Evolutionary conservation across 2,329 filamentous ascomycete genomes (phyloP).

Genomic region (Neonectria faginata): DNA sequence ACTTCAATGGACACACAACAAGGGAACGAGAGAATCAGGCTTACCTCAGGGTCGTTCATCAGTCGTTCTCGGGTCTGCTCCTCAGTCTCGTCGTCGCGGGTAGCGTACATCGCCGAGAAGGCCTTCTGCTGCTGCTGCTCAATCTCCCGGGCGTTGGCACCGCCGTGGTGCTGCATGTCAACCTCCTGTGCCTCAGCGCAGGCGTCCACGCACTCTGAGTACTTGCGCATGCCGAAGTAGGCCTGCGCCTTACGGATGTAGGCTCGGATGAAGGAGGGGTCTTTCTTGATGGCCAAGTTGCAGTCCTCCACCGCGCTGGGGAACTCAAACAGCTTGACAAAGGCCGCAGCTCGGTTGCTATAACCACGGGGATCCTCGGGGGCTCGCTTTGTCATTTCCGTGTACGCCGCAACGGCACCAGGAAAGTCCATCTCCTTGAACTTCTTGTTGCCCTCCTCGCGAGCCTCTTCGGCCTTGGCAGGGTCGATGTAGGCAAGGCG

Average conservation of each 20-base stretch:
- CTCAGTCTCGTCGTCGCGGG: constrained; percentile 94
- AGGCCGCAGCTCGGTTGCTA: constrained; percentile 95
- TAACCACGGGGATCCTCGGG: constrained; percentile 94
- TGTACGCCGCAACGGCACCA: constrained; percentile 91
- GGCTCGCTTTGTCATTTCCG: constrained; percentile 95
- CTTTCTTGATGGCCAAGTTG: constrained; percentile 88
- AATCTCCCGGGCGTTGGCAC: constrained; percentile 90
- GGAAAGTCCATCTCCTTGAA: constrained; percentile 99
- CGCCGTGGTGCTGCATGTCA: constrained; percentile 74
- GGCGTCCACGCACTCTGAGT: constrained; percentile 92
- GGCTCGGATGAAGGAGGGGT: constrained; percentile 91
- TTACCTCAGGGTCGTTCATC: constrained; percentile 88
- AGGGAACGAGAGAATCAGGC: constrained; percentile 46
- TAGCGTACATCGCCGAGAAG: constrained; percentile 86
- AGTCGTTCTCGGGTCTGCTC: constrained; percentile 94
- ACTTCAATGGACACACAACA: neutral
- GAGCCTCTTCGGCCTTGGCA: constrained; percentile 92
- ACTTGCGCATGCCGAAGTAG: constrained; percentile 97
- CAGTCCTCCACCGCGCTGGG: constrained; percentile 94
- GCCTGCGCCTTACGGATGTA: constrained; percentile 98
- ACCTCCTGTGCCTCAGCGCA: constrained; percentile 84
- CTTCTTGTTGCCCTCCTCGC: constrained; percentile 93
- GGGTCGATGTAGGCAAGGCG: constrained; percentile 88
- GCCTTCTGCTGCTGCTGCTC: constrained; percentile 96
- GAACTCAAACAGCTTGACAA: constrained; percentile 97